Base-by-base conservation (phyloP, 768 basidiomycete genomes). In the Strobilomyces echinocephalus region DNA sequence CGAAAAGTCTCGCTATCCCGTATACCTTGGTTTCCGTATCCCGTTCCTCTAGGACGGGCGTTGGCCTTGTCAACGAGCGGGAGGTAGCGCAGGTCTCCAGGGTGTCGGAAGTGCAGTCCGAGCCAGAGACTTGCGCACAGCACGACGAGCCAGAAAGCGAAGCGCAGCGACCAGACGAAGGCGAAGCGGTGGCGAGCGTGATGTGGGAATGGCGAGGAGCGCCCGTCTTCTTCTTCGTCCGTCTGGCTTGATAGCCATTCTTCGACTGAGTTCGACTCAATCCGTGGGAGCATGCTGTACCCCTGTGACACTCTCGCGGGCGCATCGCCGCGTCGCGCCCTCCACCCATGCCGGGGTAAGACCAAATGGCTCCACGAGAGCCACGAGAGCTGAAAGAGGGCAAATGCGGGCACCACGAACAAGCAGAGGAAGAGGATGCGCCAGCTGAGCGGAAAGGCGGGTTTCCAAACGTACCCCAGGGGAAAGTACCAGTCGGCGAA, bases 401-500 rank as follows among this genome's bases (percentile, higher is more conserved):
- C 45, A 8, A 66, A 39, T 5, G 24, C 6, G 8, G 64, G 63
- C 7, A 60, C 44, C 1, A 52, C 47, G 14, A 52, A 60, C 33
- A 65, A 30, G 1, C 39, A 53, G 24, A 63, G 10, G 46, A 63
- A 39, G 1, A 60, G 1, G 0, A 63, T 1, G 33, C 54, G 63
- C 63, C 63, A 64, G 31, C 53, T 65, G 5, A 35, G 16, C 1
- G 63, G 64, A 42, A 65, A 64, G 0, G 51, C 58, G 0, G 58
- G 55, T 34, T 45, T 52, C 64, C 64, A 64, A 39, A 65, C 45
- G 3, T 7, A 11, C 0, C n/a, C 50, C 0, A 40, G 2, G 0
- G 14, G 10, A 7, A 65, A 51, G 58, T 60, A 65, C 45, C 38
- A 30, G 1, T 16, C 1, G 8, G 50, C 46, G 35, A 63, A 53